A percentile compares a stretch with the other conserved stretches of the same genome.
phyloP scores from a whole-genome alignment of 352 stramenopile species.

The Phytophthora brassicae region DNA sequence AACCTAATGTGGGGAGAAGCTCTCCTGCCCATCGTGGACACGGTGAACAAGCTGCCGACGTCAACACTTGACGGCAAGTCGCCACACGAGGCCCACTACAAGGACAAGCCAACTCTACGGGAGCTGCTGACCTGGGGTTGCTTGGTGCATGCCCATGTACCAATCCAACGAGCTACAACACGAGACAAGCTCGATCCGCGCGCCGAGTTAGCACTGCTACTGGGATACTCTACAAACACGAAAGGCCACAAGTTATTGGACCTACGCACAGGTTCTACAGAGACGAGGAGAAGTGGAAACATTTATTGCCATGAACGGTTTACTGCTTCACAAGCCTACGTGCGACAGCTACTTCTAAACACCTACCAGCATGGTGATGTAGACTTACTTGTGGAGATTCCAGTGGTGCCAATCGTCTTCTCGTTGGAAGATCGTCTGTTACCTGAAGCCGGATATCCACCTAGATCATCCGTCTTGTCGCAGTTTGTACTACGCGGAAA shows the following conservation, averaged over 20 bases:
- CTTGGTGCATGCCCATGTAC: constrained; percentile 4
- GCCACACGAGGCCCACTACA: constrained; percentile 13
- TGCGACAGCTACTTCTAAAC: background rate
- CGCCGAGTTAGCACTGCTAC: background rate
- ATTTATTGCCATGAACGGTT: background rate
- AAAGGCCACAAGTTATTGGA: constrained; percentile 9
- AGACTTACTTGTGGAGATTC: background rate
- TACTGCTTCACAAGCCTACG: background rate
- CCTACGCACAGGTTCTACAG: background rate
- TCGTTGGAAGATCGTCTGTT: no score
- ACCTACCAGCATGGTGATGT: background rate
- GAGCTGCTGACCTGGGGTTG: constrained; percentile 1
- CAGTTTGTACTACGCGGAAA: no score
- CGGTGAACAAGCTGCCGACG: background rate
- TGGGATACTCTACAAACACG: background rate
- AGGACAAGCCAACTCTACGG: constrained; percentile 7
- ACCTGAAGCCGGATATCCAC: no score
- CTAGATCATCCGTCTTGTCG: no score
- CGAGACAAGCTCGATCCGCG: constrained; percentile 5
- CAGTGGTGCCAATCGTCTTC: constrained; percentile 2
- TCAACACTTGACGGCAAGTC: constrained; percentile 1
- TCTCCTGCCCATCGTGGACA: background rate
- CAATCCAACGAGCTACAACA: constrained; percentile 2
- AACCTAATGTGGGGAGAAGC: background rate
- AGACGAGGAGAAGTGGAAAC: background rate